Evolutionary conservation across 176 grass and related monocot genomes (phyloP), one percentile per base, ranked within the genome.

Genomic region (Puccinellia tenuiflora): DNA sequence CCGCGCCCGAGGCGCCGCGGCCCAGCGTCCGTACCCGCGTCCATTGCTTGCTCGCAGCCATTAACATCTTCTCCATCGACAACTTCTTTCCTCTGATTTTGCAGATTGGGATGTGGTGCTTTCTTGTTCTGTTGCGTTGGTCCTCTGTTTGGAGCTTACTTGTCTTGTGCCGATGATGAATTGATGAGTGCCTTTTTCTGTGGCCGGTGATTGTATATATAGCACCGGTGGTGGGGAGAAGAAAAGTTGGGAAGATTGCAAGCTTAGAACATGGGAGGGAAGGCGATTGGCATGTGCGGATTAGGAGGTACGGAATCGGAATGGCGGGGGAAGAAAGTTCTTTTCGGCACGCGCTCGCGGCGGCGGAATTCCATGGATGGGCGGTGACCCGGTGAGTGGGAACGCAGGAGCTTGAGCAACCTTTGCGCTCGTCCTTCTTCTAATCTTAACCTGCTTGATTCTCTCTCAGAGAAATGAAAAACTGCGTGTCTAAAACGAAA

Each of bases 1-100:
- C 84, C 0, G 92, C 92, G 0, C 88, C 88, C 5, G 85, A 94
- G 40, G 94, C 88, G 57, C 94, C 94, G 16, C 69, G 83, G 57
- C 94, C 94, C 5, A 97, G 73, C 18, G 68, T 79, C 1, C 81
- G 87, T 57, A 93, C 82, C 64, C 87, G 60, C 73, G 55, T 76
- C 94, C 89, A 97, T 34, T 5, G 33, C 79, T 76, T 39, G 65
- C 37, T 73, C 26, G 9, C 10, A n/a, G n/a, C 2, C 68, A 15
- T 3, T 2, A 14, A 15, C 45, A 47, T 47, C 45, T 16, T 47
- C 45, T 47, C 11, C 42, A 13, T 3, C 42, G 1, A 13, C 1
- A 13, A 13, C 9, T 63, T 0, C 6, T 28, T 45, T 46, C 43
- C 43, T 46, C 42, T 45, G 9, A 6, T 7, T 2, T 12, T 13